A percentile compares a stretch with the other conserved stretches of the same genome.
phyloP scores from a whole-genome alignment of 2,329 filamentous ascomycete genomes.

The Ophiobolus disseminans region DNA sequence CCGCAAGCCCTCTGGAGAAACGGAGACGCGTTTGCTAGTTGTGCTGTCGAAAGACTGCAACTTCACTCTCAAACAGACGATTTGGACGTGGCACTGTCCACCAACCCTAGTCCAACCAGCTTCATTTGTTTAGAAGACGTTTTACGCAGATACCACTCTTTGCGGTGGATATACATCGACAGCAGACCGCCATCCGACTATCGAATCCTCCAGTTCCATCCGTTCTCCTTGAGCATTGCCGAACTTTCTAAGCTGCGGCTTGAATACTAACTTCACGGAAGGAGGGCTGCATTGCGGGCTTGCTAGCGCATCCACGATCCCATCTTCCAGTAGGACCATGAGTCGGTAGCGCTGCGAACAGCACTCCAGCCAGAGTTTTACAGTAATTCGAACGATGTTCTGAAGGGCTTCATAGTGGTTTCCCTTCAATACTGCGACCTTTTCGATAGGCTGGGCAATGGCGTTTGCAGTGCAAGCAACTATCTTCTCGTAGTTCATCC shows the following conservation, averaged over 20 bases:
- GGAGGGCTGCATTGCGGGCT: neutral
- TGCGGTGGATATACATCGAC: neutral
- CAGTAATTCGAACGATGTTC: constrained; percentile 8
- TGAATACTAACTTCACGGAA: constrained; percentile 6
- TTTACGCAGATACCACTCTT: no score
- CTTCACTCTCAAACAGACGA: no score
- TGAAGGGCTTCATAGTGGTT: neutral
- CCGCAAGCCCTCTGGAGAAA: no score
- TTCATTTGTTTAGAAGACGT: no score
- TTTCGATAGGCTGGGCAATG: neutral
- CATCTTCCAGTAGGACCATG: constrained; percentile 3
- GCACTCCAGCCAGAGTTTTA: constrained; percentile 13
- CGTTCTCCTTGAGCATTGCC: constrained; percentile 14
- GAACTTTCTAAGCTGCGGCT: constrained; percentile 13
- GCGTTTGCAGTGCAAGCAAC: neutral
- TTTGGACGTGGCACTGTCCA: no score
- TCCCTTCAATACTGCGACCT: neutral
- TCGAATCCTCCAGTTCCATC: constrained; percentile 5
- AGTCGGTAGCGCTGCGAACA: constrained; percentile 17
- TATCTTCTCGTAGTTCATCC: neutral
- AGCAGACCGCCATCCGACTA: neutral
- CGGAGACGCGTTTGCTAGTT: no score
- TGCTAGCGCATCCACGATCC: constrained; percentile 5
- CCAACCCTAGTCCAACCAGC: no score
- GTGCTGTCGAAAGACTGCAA: no score